These are phyloP conservation scores for Coemansia guatemalensis DNA, from an alignment of 192 early-diverging fungal species.

Conservation along the genomic window DNA sequence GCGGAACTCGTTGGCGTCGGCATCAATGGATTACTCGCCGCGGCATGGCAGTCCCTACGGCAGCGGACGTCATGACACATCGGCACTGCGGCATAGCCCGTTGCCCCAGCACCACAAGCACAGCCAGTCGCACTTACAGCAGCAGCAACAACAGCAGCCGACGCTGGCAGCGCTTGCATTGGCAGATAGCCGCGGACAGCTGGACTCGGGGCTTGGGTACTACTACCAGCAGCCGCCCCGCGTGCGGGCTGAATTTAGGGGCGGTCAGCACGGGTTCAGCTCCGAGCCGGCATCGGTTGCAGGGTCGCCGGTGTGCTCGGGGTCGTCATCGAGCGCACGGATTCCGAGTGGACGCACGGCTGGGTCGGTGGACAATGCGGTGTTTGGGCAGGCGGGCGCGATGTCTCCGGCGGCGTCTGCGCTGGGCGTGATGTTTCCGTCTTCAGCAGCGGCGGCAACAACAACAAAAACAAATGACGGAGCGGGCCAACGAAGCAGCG, in stretches of 20 bases:
- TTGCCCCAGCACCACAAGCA: constrained; percentile 10
- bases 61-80: neutral
- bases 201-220: constrained; percentile 40
- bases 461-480: constrained; percentile 11
- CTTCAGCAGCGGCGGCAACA: constrained; percentile 11
- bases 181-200: constrained; percentile 43
- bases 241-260: constrained; percentile 23
- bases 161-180: constrained; percentile 42
- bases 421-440: constrained; percentile 40
- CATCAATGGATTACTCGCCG: constrained; percentile 11
- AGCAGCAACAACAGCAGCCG: constrained; percentile 29
- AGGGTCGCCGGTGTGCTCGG: constrained; percentile 30
- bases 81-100: constrained; percentile 1
- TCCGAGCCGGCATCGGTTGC: constrained; percentile 42
- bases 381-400: constrained; percentile 4
- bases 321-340: constrained; percentile 12
- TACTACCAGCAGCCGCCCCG: constrained; percentile 29
- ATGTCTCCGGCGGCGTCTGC: constrained; percentile 23
- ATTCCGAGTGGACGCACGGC: constrained; percentile 3
- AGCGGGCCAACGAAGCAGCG: constrained; percentile 12
- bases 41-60: constrained; percentile 6
- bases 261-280: constrained; percentile 24
- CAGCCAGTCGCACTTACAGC: constrained; percentile 10
- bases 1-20: constrained; percentile 6
- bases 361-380: constrained; percentile 24